A percentile compares a stretch with the other conserved stretches of the same genome.
These are phyloP conservation scores for Platismatia glauca DNA, from an alignment of 495 filamentous ascomycete species.

Conservation along the genomic window DNA sequence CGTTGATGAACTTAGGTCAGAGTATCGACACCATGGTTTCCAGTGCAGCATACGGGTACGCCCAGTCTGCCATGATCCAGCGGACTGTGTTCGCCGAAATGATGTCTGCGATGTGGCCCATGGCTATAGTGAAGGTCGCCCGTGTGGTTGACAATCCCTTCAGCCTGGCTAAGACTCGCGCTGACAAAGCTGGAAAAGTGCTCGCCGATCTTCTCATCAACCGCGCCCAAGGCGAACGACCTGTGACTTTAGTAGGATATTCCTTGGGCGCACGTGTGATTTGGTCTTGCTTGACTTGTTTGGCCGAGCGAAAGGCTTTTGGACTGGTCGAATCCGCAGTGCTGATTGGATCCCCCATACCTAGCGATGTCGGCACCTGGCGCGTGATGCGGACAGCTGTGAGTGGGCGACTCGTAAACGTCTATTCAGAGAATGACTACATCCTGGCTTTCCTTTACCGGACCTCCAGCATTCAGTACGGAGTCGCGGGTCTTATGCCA, in stretches of 20 bases:
- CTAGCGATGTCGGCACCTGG: constrained; percentile 58
- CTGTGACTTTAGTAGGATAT: constrained; percentile 82
- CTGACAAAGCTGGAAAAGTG: constrained; percentile 78
- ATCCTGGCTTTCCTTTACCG: constrained; percentile 72
- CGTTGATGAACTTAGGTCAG: constrained; percentile 66
- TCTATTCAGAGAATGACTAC: constrained; percentile 68
- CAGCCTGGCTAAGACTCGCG: constrained; percentile 66
- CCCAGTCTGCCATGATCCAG: constrained; percentile 67
- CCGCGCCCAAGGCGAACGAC: constrained; percentile 78
- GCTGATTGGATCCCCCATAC: constrained; percentile 73
- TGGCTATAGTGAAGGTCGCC: constrained; percentile 67
- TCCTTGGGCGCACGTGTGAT: constrained; percentile 86
- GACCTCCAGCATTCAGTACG: constrained; percentile 63
- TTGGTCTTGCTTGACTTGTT: constrained; percentile 65
- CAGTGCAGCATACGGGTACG: constrained; percentile 66
- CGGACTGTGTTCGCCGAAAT: constrained; percentile 70
- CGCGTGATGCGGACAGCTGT: constrained; percentile 61
- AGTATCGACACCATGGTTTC: constrained; percentile 65
- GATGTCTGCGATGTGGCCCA: constrained; percentile 64
- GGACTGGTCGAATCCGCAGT: constrained; percentile 80
- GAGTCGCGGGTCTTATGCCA: constrained; percentile 64
- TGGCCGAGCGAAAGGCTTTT: constrained; percentile 72
- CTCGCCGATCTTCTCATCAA: constrained; percentile 85
- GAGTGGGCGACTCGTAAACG: constrained; percentile 64
- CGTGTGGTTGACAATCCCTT: constrained; percentile 86